These are phyloP conservation scores for Azolla pinnata DNA, from an alignment of 75 land plant species.

Conservation along the genomic window DNA sequence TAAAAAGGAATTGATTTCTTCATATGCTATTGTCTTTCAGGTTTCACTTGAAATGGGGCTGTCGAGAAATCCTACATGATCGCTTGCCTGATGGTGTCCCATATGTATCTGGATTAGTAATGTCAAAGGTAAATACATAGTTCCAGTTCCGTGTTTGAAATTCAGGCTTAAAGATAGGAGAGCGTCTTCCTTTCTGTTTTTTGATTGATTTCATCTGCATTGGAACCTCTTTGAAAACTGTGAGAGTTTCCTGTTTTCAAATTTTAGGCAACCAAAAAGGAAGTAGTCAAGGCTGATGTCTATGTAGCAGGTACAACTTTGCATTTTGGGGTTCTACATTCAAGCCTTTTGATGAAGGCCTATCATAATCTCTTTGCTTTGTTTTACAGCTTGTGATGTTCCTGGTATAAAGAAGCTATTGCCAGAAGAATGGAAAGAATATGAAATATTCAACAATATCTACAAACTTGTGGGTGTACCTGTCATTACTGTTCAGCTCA, in stretches of 20 bases:
- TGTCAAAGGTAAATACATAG: slow-evolving; percentile 53
- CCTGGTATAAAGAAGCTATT: slow-evolving; percentile 90
- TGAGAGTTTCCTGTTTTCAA: background rate
- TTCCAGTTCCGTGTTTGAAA: background rate
- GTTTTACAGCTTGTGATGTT: slow-evolving; percentile 85
- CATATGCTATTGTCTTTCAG: slow-evolving; percentile 25
- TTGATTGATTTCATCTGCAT: background rate
- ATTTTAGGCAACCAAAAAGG: slow-evolving; percentile 62
- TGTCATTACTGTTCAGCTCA: slow-evolving; percentile 91
- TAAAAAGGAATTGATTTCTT: too few species aligned
- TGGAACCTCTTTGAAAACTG: background rate
- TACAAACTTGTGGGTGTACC: slow-evolving; percentile 92
- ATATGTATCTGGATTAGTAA: slow-evolving; percentile 65
- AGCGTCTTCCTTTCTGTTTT: background rate
- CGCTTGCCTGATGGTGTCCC: slow-evolving; percentile 52
- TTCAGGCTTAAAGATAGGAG: too few species aligned
- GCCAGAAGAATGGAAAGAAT: slow-evolving; percentile 70
- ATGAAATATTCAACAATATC: slow-evolving; percentile 75
- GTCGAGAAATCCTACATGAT: slow-evolving; percentile 74
- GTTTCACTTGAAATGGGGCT: slow-evolving; percentile 93
- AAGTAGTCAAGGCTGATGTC: slow-evolving; percentile 84
- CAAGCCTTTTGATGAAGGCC: background rate
- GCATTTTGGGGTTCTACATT: background rate
- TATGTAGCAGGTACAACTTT: slow-evolving; percentile 84
- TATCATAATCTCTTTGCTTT: slow-evolving; percentile 4